phyloP scores from a whole-genome alignment of 2,329 filamentous ascomycete genomes.

The Trichocomaceae sp. region DNA sequence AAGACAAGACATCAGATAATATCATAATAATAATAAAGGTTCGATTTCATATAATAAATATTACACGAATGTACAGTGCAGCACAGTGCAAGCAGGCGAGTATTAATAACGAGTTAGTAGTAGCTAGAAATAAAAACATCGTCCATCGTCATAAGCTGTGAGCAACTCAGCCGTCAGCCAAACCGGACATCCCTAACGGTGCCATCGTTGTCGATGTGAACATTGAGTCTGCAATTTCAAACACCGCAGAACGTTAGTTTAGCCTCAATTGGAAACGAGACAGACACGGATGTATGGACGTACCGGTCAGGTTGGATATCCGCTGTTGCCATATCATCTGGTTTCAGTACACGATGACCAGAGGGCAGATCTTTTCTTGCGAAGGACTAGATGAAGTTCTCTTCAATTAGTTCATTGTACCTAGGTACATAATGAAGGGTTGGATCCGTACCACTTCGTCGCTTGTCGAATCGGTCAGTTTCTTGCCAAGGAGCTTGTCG shows the following conservation, averaged over 20 bases:
- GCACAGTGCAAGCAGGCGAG: no score
- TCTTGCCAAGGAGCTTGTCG: conserved; percentile 43
- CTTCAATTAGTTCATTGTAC: not conserved
- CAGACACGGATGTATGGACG: conserved; percentile 7
- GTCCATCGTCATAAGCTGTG: not conserved
- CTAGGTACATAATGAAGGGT: not conserved
- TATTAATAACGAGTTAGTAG: no score
- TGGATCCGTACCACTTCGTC: conserved; percentile 28
- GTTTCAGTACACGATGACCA: conserved; percentile 38
- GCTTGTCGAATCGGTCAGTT: conserved; percentile 31
- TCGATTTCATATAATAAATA: no score
- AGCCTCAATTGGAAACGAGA: not conserved
- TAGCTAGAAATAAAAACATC: not conserved
- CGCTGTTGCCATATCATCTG: conserved; percentile 32
- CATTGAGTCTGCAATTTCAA: conserved; percentile 32
- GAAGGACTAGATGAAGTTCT: conserved; percentile 29
- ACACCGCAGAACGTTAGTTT: not conserved
- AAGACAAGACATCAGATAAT: not conserved
- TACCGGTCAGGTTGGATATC: conserved; percentile 40
- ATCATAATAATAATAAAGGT: not conserved
- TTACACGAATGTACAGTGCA: no score
- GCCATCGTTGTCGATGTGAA: conserved; percentile 39
- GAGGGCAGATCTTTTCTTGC: conserved; percentile 42
- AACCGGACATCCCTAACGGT: conserved; percentile 40
- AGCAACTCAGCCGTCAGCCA: conserved; percentile 21